phyloP scores from a whole-genome alignment of 2,329 filamentous ascomycete genomes.

The Paracoccidioides lutzii region DNA sequence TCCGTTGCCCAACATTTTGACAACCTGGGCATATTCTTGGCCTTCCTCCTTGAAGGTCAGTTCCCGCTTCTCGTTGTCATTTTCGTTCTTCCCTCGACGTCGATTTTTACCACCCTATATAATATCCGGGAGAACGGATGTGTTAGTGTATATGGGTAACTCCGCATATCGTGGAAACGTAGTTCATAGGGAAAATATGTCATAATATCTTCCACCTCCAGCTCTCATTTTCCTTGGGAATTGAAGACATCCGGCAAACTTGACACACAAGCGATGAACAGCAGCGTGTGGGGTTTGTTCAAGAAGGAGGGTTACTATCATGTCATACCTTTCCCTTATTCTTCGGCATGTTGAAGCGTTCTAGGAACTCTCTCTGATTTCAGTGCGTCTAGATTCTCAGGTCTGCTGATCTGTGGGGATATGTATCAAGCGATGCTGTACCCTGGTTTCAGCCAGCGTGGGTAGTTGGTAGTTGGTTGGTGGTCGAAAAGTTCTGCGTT shows the following conservation, averaged over 20 bases:
- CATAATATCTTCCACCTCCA: background rate
- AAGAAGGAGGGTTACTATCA: conserved; percentile 15
- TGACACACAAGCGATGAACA: conserved; percentile 5
- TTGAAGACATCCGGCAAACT: background rate
- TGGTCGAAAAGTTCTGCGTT: no score
- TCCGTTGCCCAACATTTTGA: conserved; percentile 95
- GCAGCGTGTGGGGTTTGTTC: conserved; percentile 14
- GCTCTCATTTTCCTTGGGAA: background rate
- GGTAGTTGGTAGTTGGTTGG: no score
- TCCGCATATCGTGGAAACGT: no score
- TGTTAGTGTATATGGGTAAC: conserved; percentile 17
- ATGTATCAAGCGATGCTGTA: background rate
- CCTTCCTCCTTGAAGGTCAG: conserved; percentile 98
- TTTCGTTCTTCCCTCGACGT: conserved; percentile 97
- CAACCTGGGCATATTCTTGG: conserved; percentile 77
- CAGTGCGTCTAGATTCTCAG: conserved; percentile 9
- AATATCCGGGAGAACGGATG: conserved; percentile 1
- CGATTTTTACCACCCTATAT: conserved; percentile 91
- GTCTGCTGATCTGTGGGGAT: conserved; percentile 10
- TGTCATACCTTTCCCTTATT: conserved; percentile 97
- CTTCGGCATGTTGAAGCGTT: conserved; percentile 66
- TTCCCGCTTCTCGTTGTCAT: conserved; percentile 98
- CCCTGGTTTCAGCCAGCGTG: no score
- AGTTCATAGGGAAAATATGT: no score
- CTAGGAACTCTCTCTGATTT: background rate